These are phyloP conservation scores for Globisporangium mamillatum DNA, from an alignment of 352 stramenopile species.

Conservation along the genomic window DNA sequence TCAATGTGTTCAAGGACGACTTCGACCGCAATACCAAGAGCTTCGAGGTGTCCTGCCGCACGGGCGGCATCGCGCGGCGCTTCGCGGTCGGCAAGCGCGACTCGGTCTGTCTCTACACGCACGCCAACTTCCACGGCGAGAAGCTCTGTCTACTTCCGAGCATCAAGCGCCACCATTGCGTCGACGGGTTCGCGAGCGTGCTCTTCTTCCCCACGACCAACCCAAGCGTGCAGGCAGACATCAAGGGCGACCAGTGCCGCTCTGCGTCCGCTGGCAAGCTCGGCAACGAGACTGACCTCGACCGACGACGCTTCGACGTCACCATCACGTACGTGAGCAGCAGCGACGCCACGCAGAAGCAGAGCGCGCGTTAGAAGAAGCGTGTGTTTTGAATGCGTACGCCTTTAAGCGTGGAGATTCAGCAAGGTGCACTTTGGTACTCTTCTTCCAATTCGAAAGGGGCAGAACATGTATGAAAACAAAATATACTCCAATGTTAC, in stretches of 20 bases:
- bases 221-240: slow-evolving; percentile 15
- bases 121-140: slow-evolving; percentile 23
- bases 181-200: slow-evolving; percentile 20
- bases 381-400: background rate
- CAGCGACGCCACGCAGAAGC: slow-evolving; percentile 3
- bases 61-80: slow-evolving; percentile 17
- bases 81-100: slow-evolving; percentile 17
- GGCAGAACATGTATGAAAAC: too few relatives aligned
- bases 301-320: slow-evolving; percentile 17
- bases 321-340: slow-evolving; percentile 9
- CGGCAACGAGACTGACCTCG: slow-evolving; percentile 15
- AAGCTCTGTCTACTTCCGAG: slow-evolving; percentile 18
- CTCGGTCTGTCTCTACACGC: slow-evolving; percentile 20
- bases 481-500: too few relatives aligned
- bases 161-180: slow-evolving; percentile 14
- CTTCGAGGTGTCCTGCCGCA: slow-evolving; percentile 16
- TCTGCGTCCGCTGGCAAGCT: slow-evolving; percentile 12
- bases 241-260: slow-evolving; percentile 15
- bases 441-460: too few relatives aligned
- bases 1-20: slow-evolving; percentile 23
- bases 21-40: slow-evolving; percentile 18
- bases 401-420: background rate
- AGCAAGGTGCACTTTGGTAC: background rate
- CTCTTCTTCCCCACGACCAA: slow-evolving; percentile 21
- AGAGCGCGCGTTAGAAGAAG: slow-evolving; percentile 1